phyloP scores from a whole-genome alignment of 2,329 filamentous ascomycete species.

The Colletotrichum sp. region DNA sequence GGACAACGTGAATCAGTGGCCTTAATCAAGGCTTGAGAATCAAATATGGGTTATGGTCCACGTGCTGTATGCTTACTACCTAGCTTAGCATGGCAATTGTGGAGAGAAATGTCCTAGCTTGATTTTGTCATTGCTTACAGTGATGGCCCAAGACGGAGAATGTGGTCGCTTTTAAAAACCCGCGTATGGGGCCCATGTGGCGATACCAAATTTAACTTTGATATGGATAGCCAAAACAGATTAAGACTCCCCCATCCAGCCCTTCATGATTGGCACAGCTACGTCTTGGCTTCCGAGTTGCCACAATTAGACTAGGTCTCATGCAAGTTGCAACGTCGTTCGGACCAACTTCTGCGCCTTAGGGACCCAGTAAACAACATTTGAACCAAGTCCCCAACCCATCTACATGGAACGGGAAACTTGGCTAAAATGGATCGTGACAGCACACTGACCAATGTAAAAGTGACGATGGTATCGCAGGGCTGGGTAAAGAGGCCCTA shows the following conservation, averaged over 20 bases:
- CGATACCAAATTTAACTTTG: conserved; percentile 4
- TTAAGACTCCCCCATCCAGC: not conserved
- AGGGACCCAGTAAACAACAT: not conserved
- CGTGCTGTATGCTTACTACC: not conserved
- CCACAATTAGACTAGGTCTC: not conserved
- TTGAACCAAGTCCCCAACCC: not conserved
- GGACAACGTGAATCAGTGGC: not conserved
- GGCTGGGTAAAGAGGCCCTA: not conserved
- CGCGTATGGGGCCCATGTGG: not conserved
- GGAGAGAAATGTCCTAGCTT: not conserved
- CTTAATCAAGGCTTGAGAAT: too few relatives aligned
- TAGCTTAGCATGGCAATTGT: not conserved
- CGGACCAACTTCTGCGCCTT: not conserved
- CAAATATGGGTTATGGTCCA: not conserved
- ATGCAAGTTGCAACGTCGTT: not conserved
- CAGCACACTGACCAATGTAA: not conserved
- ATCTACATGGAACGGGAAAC: conserved; percentile 1
- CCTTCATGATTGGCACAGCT: not conserved
- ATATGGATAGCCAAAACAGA: conserved; percentile 1
- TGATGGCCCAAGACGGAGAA: not conserved
- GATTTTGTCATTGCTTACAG: conserved; percentile 2
- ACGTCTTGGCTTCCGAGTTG: not conserved
- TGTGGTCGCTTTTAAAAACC: not conserved
- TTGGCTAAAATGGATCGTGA: not conserved
- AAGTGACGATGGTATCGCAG: not conserved